Percentiles rank a stretch among this genome's conserved stretches.
These are phyloP conservation scores for Solanum chaucha DNA, from an alignment of 257 asterid genomes.

Conservation along the genomic window DNA sequence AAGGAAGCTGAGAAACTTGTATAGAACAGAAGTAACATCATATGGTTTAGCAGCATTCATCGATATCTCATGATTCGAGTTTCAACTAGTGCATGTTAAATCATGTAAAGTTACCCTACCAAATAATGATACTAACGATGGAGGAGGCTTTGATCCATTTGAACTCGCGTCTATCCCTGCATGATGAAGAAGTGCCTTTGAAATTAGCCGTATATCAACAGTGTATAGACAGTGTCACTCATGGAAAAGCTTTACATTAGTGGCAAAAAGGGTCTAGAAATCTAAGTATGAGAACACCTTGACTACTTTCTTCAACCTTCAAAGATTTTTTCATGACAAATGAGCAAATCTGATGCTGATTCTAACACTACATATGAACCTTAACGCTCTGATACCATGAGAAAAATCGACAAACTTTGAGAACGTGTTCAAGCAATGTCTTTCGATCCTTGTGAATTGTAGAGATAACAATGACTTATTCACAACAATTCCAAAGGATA, in stretches of 20 bases:
- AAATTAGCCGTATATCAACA: background rate
- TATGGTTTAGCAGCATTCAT: background rate
- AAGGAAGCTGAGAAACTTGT: background rate
- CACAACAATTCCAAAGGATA: too few relatives aligned
- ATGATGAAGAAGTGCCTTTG: background rate
- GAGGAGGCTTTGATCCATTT: conserved; percentile 51
- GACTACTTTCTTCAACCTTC: background rate
- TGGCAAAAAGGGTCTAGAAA: background rate
- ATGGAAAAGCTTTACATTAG: background rate
- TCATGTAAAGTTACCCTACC: conserved; percentile 30
- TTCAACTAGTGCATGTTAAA: background rate
- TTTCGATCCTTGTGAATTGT: too few relatives aligned
- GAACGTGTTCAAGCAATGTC: too few relatives aligned
- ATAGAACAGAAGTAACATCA: background rate
- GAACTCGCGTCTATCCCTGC: conserved; percentile 50
- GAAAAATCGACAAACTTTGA: too few relatives aligned
- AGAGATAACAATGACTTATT: too few relatives aligned
- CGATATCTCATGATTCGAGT: background rate
- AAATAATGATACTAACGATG: conserved; percentile 57
- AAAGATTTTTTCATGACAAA: background rate
- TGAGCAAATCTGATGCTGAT: background rate
- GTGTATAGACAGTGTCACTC: background rate
- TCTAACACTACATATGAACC: background rate
- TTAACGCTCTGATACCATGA: background rate
- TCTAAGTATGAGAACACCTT: background rate